phyloP scores from a whole-genome alignment of 2,329 filamentous ascomycete species.

The Colletotrichum sp. region DNA sequence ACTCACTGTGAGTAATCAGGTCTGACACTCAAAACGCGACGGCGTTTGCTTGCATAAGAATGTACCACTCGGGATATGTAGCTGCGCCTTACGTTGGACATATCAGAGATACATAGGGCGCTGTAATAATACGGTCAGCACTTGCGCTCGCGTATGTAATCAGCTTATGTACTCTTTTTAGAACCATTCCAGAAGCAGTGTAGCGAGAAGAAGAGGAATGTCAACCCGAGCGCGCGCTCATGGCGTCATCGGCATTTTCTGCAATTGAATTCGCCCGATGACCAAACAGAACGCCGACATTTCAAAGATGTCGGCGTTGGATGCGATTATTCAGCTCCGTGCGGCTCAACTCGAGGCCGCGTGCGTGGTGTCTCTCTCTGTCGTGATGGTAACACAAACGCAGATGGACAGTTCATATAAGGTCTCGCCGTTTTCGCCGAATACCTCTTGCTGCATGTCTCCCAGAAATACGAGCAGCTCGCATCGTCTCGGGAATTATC shows the following conservation, averaged over 20 bases:
- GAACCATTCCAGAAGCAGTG: not conserved
- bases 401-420: not conserved
- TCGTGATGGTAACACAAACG: not conserved
- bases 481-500: not conserved
- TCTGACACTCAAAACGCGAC: not conserved
- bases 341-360: not conserved
- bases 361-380: not conserved
- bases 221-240: not conserved
- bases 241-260: not conserved
- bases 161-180: not conserved
- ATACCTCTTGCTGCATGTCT: not conserved
- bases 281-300: not conserved
- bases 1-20: not conserved
- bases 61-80: not conserved
- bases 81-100: not conserved
- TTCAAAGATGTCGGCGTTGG: not conserved
- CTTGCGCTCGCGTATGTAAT: not conserved
- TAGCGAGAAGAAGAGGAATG: not conserved
- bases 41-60: not conserved
- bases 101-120: not conserved
- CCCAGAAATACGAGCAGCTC: not conserved
- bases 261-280: not conserved
- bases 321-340: conserved; percentile 4
- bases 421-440: not conserved
- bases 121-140: not conserved